Base-by-base conservation (phyloP, 164 flowering plant genomes). In the Dillenia turbinata region DNA sequence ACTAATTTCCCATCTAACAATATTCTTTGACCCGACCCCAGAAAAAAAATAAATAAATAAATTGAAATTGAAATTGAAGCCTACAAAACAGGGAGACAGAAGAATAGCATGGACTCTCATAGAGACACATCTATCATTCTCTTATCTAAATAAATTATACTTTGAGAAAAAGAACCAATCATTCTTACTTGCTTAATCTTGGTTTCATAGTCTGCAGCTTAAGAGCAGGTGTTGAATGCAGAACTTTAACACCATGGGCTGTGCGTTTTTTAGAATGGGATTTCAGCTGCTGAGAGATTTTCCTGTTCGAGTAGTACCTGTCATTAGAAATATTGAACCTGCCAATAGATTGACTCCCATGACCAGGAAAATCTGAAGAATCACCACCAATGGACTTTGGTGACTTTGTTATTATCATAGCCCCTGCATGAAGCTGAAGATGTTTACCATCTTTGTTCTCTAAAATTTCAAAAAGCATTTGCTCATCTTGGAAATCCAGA, bases 401-500 rank as follows among this genome's bases (percentile, higher is more conserved):
- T 58, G 93, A 69, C 10, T 79, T 87, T 57, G 87, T 75, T 44
- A 83, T 59, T 45, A 89, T 72, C 96, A 94, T 88, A 43, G 99
- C 97, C 59, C 96, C 88, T 6, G 99, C 92, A 84, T 91, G 97
- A 63, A 77, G 82, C 59, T 63, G 70, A 50, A 89, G 78, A 68
- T 79, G 72, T 45, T 77, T 72, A 47, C 73, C 69, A 54, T 88
- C 86, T 76, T 76, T 80, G 64, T 66, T 66, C 67, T 91, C 96
- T 43, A 72, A 68, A 70, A 89, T 70, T 77, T 94, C 97, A 81
- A 91, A 94, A 66, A 91, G 86, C 99, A 94, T 94, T 64, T 83
- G 89, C 66, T 92, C 88, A 76, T 94, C 99, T 69, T 83, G 95
- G 71, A 94, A 96, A 86, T 94, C 97, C 74, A 82, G 77, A 55